phyloP scores from a whole-genome alignment of 306 rosid genomes.

The Vigna angularis region DNA sequence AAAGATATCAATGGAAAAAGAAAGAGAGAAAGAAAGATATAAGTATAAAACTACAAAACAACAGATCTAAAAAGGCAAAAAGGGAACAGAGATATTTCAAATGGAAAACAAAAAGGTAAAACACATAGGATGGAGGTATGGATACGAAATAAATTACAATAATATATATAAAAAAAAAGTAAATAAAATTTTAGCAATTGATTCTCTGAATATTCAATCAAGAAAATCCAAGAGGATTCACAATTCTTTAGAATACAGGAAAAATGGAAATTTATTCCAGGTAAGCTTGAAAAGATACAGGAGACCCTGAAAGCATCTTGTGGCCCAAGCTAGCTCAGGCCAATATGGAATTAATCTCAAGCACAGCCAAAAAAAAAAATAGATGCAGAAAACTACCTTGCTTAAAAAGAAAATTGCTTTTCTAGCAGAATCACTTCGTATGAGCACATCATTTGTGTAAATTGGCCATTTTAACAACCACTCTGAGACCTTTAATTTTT shows the following conservation, averaged over 20 bases:
- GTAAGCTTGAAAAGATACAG: slow-evolving; percentile 11
- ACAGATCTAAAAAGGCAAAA: slow-evolving; percentile 3
- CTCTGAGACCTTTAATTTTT: slow-evolving; percentile 1
- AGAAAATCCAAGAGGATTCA: slow-evolving; percentile 5
- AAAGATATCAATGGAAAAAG: not conserved
- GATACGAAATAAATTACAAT: slow-evolving; percentile 18
- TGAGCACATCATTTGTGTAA: not conserved
- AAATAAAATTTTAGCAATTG: not conserved
- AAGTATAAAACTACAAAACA: slow-evolving; percentile 12
- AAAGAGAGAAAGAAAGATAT: not conserved
- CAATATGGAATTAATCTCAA: not conserved
- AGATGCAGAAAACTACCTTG: slow-evolving; percentile 6
- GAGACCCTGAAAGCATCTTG: slow-evolving; percentile 17
- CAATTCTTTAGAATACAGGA: not conserved
- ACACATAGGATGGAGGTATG: not conserved
- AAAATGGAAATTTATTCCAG: not conserved
- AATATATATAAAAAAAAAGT: not conserved
- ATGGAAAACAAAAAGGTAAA: not conserved
- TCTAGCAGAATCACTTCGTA: slow-evolving; percentile 14
- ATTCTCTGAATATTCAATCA: not conserved
- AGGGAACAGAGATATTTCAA: not conserved
- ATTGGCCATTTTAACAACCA: slow-evolving; percentile 26
- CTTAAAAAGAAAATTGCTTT: slow-evolving; percentile 20
- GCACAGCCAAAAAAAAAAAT: not conserved
- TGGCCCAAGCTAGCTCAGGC: slow-evolving; percentile 3